Conservation (phyloP, 768 basidiomycete species). For the Trametes cingulata region DNA sequence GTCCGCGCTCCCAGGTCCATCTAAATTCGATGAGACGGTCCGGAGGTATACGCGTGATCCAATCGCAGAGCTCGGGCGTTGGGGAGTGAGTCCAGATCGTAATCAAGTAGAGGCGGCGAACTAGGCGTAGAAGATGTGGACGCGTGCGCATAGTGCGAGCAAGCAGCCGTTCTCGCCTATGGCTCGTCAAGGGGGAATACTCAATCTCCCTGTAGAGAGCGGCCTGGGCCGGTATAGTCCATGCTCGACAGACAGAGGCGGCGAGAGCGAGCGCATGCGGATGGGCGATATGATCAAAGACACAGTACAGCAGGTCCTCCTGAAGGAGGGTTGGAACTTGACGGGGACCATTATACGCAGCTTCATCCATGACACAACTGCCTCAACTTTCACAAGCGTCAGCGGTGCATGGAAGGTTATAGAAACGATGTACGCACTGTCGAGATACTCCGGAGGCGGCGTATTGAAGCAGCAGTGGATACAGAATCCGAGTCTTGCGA, state of each 20-base stretch:
- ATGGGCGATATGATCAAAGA: slow-evolving; percentile 1
- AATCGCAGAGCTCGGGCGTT: slow-evolving; percentile 7
- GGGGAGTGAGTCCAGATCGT: slow-evolving; percentile 15
- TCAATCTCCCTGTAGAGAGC: slow-evolving; percentile 11
- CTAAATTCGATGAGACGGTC: slow-evolving; percentile 3
- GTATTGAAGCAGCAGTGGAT: no score
- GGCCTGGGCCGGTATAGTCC: slow-evolving; percentile 3
- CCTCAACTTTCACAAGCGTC: background rate
- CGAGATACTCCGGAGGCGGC: no score
- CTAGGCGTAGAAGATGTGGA: slow-evolving; percentile 6
- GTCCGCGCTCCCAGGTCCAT: slow-evolving; percentile 14
- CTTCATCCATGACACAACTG: background rate
- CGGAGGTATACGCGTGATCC: slow-evolving; percentile 5
- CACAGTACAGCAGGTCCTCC: slow-evolving; percentile 4
- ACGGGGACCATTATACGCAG: background rate
- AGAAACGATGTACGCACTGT: no score
- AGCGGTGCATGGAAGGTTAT: no score
- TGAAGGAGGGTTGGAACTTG: background rate
- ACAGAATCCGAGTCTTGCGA: no score
- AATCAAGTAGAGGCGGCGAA: slow-evolving; percentile 7
- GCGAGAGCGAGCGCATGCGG: background rate
- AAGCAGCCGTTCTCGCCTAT: background rate
- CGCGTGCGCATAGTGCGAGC: slow-evolving; percentile 13
- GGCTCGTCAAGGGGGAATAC: slow-evolving; percentile 1
- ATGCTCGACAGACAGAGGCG: slow-evolving; percentile 2